Evolutionary conservation across 2,329 filamentous ascomycete species (phyloP), one percentile per base, ranked within the genome.

Genomic region (Trichophyton rubrum): DNA sequence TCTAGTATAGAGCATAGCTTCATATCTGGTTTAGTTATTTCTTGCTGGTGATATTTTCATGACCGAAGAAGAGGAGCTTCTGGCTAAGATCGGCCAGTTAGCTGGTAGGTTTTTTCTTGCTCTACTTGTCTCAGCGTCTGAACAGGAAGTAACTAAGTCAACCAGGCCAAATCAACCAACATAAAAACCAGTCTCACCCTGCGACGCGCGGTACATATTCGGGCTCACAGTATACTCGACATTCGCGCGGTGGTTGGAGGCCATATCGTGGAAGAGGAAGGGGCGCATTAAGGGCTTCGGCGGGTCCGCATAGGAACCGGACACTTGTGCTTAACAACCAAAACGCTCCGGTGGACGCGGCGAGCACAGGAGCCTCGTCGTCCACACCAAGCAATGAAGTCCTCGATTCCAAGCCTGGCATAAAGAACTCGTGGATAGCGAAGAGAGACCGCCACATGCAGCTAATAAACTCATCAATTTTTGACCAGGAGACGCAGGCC

Each of bases 401-500:
- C 17, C 64, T 64, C 45, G 70, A 74, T 27, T 56, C 60, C 38
- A 67, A 68, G 47, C 65, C 69, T n/a, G 40, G 65, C 41, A 67
- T 68, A 47, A 65, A 68, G 53, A 72, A 72, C 60, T 74, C 82
- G 2, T 92, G 87, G 84, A 82, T 93, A 47, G 82, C 85, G 4
- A 88, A 85, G 70, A 86, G 79, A 57, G 88, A 88, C 70, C 86
- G 87, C 57, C 88, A 91, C 69, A 82, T 88, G 69, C 89, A 95
- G 71, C 77, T 95, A 45, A 93, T 95, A 73, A 95, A 92, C 70
- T 83, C 86, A 20, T 82, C 83, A 15, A 82, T 92, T 0, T 93
- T 87, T 70, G 85, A 90, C 64, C 86, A 89, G 70, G 85, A 89
- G 62, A 79, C 81, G 9, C 82, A 88, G 69, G 81, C 82, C 33